These are phyloP conservation scores for Aspergillus unguis DNA, from an alignment of 2,329 filamentous ascomycete genomes.

Conservation along the genomic window DNA sequence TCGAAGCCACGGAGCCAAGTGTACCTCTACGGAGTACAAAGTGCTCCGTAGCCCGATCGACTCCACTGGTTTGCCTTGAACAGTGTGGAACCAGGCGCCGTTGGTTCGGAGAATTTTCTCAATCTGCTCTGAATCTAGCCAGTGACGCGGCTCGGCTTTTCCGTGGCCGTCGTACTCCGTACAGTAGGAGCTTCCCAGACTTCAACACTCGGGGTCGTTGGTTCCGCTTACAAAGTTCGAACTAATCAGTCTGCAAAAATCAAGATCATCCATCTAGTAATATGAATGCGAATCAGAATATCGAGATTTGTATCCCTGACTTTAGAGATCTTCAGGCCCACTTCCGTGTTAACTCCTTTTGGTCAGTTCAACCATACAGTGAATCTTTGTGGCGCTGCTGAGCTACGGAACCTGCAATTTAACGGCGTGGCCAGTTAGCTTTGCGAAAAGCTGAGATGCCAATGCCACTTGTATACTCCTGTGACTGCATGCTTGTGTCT, in stretches of 20 bases:
- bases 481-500: background rate
- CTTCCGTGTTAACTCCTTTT: slow-evolving; percentile 14
- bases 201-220: no score
- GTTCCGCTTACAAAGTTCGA: no score
- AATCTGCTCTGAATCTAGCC: background rate
- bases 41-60: background rate
- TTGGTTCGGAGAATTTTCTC: slow-evolving; percentile 5
- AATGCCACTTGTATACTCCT: background rate
- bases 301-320: background rate
- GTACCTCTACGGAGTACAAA: background rate
- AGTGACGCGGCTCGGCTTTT: background rate
- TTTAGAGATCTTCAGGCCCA: background rate
- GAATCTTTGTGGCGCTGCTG: slow-evolving; percentile 18
- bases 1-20: background rate
- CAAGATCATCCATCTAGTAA: background rate
- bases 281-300: background rate
- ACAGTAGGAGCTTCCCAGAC: no score
- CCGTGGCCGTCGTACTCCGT: no score
- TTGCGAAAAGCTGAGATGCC: background rate
- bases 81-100: slow-evolving; percentile 3
- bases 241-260: background rate
- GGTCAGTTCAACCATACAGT: slow-evolving; percentile 11
- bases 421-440: slow-evolving; percentile 9
- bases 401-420: slow-evolving; percentile 14
- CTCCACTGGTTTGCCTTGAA: background rate